These are phyloP conservation scores for Draba incana DNA, from an alignment of 345 rosid genomes.

Conservation along the genomic window DNA sequence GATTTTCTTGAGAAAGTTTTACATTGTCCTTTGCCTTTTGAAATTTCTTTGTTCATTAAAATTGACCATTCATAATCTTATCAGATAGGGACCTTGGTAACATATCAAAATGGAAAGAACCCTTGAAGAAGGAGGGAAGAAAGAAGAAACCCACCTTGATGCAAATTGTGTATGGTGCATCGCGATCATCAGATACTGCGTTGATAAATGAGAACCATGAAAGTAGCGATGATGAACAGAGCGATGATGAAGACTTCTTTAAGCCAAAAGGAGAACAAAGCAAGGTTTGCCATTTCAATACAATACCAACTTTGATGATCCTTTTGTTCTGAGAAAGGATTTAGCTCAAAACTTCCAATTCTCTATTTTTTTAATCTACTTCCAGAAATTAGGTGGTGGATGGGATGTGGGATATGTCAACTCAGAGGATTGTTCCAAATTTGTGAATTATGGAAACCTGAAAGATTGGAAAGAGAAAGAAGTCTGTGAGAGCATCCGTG, in stretches of 20 bases:
- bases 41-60: slow-evolving; percentile 31
- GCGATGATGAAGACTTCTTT: slow-evolving; percentile 76
- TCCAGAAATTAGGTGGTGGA: slow-evolving; percentile 61
- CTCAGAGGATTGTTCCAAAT: slow-evolving; percentile 81
- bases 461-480: slow-evolving; percentile 76
- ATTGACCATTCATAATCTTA: slow-evolving; percentile 16
- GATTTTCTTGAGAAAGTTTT: slow-evolving; percentile 12
- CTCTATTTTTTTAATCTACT: slow-evolving; percentile 6
- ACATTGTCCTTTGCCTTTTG: slow-evolving; percentile 3
- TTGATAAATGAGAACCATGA: slow-evolving; percentile 47
- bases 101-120: slow-evolving; percentile 80
- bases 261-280: slow-evolving; percentile 77
- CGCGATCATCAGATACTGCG: slow-evolving; percentile 47
- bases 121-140: slow-evolving; percentile 60
- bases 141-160: slow-evolving; percentile 62
- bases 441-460: slow-evolving; percentile 45
- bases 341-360: slow-evolving; percentile 5
- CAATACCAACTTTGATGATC: slow-evolving; percentile 9
- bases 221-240: slow-evolving; percentile 56
- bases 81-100: slow-evolving; percentile 66
- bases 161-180: slow-evolving; percentile 81
- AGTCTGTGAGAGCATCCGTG: slow-evolving; percentile 67
- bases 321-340: neutral
- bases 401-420: slow-evolving; percentile 47
- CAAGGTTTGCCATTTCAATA: slow-evolving; percentile 55